Base-by-base conservation (phyloP, 169 alveolate genomes). In the Plasmodium ovale region DNA sequence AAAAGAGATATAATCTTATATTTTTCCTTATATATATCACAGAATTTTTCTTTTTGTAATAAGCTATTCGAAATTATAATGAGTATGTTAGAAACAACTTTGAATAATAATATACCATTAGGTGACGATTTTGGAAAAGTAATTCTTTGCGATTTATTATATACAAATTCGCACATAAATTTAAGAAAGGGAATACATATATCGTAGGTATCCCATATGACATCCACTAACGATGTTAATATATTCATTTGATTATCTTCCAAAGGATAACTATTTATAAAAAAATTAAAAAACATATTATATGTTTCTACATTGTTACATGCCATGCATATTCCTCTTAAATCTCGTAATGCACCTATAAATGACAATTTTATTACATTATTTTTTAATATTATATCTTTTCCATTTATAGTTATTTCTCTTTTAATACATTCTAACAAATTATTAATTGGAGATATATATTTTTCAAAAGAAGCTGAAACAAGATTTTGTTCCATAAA, bases 121-220 rank as follows among this genome's bases (percentile, higher is more conserved):
- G 99, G 98, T 54, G 98, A 95, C 0, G 98, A 94, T 87, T 95
- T 97, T 49, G 96, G 98, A 74, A 97, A 97, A 35, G 95, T 92
- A 19, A 97, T 97, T 64, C 99, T 94, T 90, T 96, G 96, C 9
- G 98, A 94, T 87, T 92, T 95, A 87, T 94, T 93, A 70, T 95
- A 96, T 10, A 94, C 94, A 49, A 95, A 88, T 67, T 95, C 97
- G 25, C 97, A 93, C 96, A 96, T 93, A 74, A 94, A 97, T 93
- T 97, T 97, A 60, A 97, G 91, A 51, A 97, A 95, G 47, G 99
- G 98, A 25, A 95, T 92, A 90, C 95, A 93, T 37, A 97, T 97
- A 53, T 96, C 98, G 5, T 95, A 91, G 87, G 95, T 98, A 54
- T 94, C 96, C 98, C 98, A 96, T 92, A 95, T 95, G 2, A 90